A percentile compares a stretch with the other conserved stretches of the same genome.
Evolutionary conservation across 768 basidiomycete species (phyloP).

Genomic region (Suillus fuscotomentosus): DNA sequence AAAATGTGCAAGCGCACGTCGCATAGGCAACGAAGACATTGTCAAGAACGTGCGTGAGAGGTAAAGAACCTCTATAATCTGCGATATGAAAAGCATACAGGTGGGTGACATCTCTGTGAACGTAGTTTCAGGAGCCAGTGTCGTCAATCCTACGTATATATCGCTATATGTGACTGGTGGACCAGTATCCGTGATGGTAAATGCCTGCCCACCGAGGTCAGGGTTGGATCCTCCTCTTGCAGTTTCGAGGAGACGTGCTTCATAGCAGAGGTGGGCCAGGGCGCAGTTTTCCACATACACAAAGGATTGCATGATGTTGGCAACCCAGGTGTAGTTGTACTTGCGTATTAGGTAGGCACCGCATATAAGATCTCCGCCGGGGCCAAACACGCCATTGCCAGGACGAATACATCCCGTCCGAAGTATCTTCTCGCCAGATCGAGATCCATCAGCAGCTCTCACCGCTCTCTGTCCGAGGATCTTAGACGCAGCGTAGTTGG

Average conservation of each 20-base stretch:
- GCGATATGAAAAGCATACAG: slow-evolving; percentile 60
- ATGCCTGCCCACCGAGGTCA: slow-evolving; percentile 74
- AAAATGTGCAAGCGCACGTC: slow-evolving; percentile 33
- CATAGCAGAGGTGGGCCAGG: slow-evolving; percentile 70
- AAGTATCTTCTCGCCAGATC: slow-evolving; percentile 35
- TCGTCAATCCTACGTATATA: slow-evolving; percentile 51
- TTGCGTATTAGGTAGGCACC: slow-evolving; percentile 61
- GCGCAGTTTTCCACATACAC: slow-evolving; percentile 77
- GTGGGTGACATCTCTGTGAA: slow-evolving; percentile 63
- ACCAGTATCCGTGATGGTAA: slow-evolving; percentile 64
- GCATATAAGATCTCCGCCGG: slow-evolving; percentile 69
- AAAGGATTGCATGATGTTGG: slow-evolving; percentile 58
- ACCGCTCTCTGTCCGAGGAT: slow-evolving; percentile 51
- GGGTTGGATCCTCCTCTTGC: slow-evolving; percentile 42
- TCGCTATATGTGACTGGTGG: slow-evolving; percentile 64
- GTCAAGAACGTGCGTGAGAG: slow-evolving; percentile 43
- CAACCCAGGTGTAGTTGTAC: slow-evolving; percentile 63
- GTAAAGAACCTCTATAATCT: slow-evolving; percentile 57
- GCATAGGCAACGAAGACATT: slow-evolving; percentile 24
- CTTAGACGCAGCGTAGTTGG: slow-evolving; percentile 77
- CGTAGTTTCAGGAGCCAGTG: slow-evolving; percentile 54
- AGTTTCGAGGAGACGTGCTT: slow-evolving; percentile 63
- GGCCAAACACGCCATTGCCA: slow-evolving; percentile 74
- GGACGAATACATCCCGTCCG: slow-evolving; percentile 78
- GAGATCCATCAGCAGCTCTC: slow-evolving; percentile 38